phyloP scores from a whole-genome alignment of 2,329 filamentous ascomycete species.

The Knoxdaviesia capensis region DNA sequence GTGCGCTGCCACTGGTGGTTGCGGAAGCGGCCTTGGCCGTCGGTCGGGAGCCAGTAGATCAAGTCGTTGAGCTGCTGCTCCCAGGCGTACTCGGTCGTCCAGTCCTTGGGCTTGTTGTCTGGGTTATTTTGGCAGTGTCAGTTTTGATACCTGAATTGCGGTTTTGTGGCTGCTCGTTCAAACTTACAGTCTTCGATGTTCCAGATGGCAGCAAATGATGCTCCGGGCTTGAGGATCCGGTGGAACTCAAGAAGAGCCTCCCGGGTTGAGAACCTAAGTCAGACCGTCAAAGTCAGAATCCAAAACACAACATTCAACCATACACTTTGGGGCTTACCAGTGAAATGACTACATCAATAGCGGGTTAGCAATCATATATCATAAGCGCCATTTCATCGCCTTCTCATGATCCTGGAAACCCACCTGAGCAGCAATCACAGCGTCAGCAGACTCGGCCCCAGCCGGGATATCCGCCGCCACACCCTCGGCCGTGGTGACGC shows the following conservation, averaged over 20 bases:
- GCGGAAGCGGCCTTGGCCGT: constrained; percentile 44
- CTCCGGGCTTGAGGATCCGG: constrained; percentile 39
- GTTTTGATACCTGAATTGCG: neutral
- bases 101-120: constrained; percentile 44
- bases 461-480: constrained; percentile 35
- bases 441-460: constrained; percentile 39
- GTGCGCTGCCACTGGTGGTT: constrained; percentile 41
- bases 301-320: neutral
- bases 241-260: constrained; percentile 45
- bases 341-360: constrained; percentile 23
- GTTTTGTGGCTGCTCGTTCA: neutral
- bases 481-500: constrained; percentile 35
- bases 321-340: constrained; percentile 21
- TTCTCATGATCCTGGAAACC: constrained; percentile 8
- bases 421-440: constrained; percentile 48
- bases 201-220: constrained; percentile 48
- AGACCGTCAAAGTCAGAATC: neutral
- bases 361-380: constrained; percentile 3
- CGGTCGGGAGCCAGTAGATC: constrained; percentile 26
- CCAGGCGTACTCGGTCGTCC: constrained; percentile 37
- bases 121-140: neutral
- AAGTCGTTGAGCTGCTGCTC: constrained; percentile 40
- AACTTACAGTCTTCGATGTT: constrained; percentile 49
- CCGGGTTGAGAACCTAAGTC: constrained; percentile 42
- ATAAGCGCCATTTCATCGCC: neutral